A percentile compares a stretch with the other conserved stretches of the same genome.
Evolutionary conservation across 1,139 yeast species (phyloP).

Genomic region (Geotrichum macrosporum): DNA sequence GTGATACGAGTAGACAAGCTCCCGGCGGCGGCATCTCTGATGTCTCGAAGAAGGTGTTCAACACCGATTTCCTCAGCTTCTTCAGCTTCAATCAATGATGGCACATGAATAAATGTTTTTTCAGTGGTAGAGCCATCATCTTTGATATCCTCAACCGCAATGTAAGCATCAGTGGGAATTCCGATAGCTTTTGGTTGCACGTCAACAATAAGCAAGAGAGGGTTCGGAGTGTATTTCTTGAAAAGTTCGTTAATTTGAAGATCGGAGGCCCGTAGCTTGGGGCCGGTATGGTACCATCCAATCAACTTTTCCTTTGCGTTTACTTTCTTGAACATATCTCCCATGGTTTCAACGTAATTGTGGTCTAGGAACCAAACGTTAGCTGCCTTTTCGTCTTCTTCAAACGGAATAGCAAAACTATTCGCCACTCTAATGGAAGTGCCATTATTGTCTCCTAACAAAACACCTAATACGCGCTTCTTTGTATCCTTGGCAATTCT

Average conservation of each 20-base stretch:
- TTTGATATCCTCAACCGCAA: conserved; percentile 90
- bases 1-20: conserved; percentile 81
- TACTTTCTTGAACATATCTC: conserved; percentile 95
- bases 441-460: conserved; percentile 67
- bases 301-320: conserved; percentile 93
- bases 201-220: conserved; percentile 84
- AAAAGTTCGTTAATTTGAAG: conserved; percentile 85
- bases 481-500: conserved; percentile 66
- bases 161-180: conserved; percentile 92
- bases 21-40: conserved; percentile 96
- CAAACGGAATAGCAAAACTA: conserved; percentile 74
- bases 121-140: conserved; percentile 96
- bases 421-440: conserved; percentile 46
- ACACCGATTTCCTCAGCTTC: conserved; percentile 99
- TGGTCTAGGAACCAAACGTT: conserved; percentile 98
- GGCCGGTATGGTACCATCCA: conserved; percentile 99
- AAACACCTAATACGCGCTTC: conserved; percentile 90
- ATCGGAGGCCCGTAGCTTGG: conserved; percentile 83
- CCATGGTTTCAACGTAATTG: conserved; percentile 93
- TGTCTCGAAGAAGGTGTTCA: conserved; percentile 89
- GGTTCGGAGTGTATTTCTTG: conserved; percentile 77
- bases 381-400: conserved; percentile 89
- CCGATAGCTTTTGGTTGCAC: conserved; percentile 78
- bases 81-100: conserved; percentile 91
- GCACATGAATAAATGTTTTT: conserved; percentile 88